Evolutionary conservation across 495 filamentous ascomycete genomes (phyloP).

Genomic region (Penicillium canariense): DNA sequence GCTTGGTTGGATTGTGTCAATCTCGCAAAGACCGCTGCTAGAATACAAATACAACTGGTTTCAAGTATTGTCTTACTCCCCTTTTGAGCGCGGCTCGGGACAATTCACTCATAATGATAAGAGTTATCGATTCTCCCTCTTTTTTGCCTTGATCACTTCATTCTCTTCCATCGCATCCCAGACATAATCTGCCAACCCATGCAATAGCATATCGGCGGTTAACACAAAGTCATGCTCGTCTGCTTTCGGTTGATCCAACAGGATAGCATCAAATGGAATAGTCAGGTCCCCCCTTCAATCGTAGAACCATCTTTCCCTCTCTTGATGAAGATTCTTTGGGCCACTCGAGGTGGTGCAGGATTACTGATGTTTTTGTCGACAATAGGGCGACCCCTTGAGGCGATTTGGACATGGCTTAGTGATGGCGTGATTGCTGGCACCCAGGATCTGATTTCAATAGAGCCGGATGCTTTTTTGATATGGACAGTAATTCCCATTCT

Average conservation of each 20-base stretch:
- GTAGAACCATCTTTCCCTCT: not conserved
- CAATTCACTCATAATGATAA: too few species aligned
- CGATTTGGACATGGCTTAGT: not conserved
- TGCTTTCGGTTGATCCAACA: not conserved
- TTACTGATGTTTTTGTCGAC: not conserved
- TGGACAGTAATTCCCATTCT: conserved; percentile 6
- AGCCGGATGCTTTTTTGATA: not conserved
- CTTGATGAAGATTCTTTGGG: not conserved
- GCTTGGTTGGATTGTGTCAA: too few species aligned
- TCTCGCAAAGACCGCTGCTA: too few species aligned
- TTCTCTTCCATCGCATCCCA: not conserved
- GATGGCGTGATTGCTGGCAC: not conserved
- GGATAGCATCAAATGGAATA: not conserved
- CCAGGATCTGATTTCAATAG: not conserved
- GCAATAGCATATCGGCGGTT: not conserved
- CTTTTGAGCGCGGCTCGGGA: too few species aligned
- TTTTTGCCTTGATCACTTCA: not conserved
- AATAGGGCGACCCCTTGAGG: not conserved
- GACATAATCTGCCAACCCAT: not conserved
- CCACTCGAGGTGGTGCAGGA: not conserved
- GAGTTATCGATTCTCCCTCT: too few species aligned
- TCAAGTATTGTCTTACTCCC: too few species aligned
- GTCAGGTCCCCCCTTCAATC: not conserved
- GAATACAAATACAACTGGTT: too few species aligned
- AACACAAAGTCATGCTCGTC: not conserved